Percentiles rank a stretch among this genome's conserved stretches.
Evolutionary conservation across 352 stramenopile genomes (phyloP).

Genomic region (Phytophthora brassicae): DNA sequence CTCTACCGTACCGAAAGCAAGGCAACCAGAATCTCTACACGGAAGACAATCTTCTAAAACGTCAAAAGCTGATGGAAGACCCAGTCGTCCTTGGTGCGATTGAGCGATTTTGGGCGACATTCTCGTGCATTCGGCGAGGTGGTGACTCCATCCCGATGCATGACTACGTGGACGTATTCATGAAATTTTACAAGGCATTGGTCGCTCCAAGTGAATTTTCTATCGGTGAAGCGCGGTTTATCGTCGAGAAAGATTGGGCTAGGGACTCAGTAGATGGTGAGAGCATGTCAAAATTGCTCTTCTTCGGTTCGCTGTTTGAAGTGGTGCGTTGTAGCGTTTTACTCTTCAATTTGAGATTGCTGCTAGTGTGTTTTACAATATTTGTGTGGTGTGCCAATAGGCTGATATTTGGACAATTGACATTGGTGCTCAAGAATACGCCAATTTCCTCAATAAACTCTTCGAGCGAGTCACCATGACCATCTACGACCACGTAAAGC

Average conservation of each 20-base stretch:
- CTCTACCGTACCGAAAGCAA: constrained; percentile 72
- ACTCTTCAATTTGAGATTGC: too few relatives aligned
- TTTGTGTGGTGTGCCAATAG: constrained; percentile 17
- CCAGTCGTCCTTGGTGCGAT: constrained; percentile 49
- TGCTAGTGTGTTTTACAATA: too few relatives aligned
- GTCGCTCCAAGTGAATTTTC: constrained; percentile 73
- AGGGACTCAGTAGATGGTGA: constrained; percentile 49
- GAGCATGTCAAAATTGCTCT: constrained; percentile 61
- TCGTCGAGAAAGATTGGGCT: constrained; percentile 80
- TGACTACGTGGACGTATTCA: constrained; percentile 80
- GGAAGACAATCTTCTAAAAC: constrained; percentile 62
- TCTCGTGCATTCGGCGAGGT: constrained; percentile 55
- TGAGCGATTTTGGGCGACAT: constrained; percentile 74
- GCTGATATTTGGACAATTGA: constrained; percentile 80
- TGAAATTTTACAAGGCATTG: constrained; percentile 84
- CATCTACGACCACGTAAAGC: constrained; percentile 65
- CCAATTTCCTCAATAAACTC: constrained; percentile 72
- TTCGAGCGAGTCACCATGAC: constrained; percentile 80
- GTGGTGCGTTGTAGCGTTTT: constrained; percentile 36
- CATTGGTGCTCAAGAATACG: constrained; percentile 65
- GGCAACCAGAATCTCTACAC: constrained; percentile 71
- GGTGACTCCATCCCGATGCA: constrained; percentile 40
- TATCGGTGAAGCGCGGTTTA: constrained; percentile 62
- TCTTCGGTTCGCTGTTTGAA: constrained; percentile 74
- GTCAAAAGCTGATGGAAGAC: constrained; percentile 56